Evolutionary conservation across 345 rosid species (phyloP).

Genomic region (Noccaea bulbosa): DNA sequence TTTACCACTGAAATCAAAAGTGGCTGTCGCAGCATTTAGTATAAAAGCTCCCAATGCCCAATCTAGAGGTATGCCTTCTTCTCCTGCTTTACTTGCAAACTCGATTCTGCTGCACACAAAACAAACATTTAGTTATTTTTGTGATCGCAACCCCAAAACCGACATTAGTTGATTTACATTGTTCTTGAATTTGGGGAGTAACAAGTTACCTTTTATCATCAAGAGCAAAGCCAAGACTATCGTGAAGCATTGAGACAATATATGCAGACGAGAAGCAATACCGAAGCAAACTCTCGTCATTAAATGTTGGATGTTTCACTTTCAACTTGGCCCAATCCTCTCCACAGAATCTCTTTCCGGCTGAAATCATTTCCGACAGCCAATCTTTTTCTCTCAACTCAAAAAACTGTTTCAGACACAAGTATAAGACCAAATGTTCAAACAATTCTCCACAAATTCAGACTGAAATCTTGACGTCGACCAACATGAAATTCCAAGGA

Average conservation of each 20-base stretch:
- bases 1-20: constrained; percentile 35
- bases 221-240: constrained; percentile 72
- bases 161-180: background rate
- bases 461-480: constrained; percentile 14
- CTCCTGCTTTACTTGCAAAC: constrained; percentile 62
- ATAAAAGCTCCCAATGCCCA: constrained; percentile 97
- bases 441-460: constrained; percentile 4
- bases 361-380: constrained; percentile 63
- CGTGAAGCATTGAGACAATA: constrained; percentile 86
- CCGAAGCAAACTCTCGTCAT: constrained; percentile 64
- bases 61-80: constrained; percentile 72
- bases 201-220: constrained; percentile 60
- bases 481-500: background rate
- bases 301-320: constrained; percentile 55
- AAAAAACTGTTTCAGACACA: constrained; percentile 64
- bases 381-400: constrained; percentile 57
- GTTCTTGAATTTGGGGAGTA: background rate
- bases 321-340: constrained; percentile 81
- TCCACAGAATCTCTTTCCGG: constrained; percentile 75
- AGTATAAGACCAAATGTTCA: background rate
- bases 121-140: background rate
- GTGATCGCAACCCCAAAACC: background rate
- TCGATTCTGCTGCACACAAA: constrained; percentile 63
- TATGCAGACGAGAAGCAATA: constrained; percentile 95
- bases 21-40: constrained; percentile 50